A percentile compares a stretch with the other conserved stretches of the same genome.
Conservation (phyloP, 306 rosid genomes). For the Argentina anserina region DNA sequence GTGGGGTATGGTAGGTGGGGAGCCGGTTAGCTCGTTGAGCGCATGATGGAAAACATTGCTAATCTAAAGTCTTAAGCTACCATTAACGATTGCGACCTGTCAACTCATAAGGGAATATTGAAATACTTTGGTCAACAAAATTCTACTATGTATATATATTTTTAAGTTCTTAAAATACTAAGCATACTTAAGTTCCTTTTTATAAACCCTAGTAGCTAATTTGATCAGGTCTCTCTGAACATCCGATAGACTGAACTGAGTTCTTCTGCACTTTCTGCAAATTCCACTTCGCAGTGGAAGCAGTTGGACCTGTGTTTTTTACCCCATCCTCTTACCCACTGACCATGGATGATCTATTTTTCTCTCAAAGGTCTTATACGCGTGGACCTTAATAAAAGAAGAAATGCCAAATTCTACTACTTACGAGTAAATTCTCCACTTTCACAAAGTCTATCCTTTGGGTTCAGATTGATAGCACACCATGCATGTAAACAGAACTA, state of each 20-base stretch:
- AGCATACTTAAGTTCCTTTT: neutral
- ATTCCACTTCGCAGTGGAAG: slow-evolving; percentile 67
- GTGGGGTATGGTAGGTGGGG: slow-evolving; percentile 67
- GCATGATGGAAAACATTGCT: slow-evolving; percentile 28
- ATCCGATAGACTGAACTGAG: slow-evolving; percentile 14
- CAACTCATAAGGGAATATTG: neutral
- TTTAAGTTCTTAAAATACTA: neutral
- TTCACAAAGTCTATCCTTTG: slow-evolving; percentile 6
- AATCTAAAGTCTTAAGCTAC: slow-evolving; percentile 32
- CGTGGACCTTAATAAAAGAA: slow-evolving; percentile 64
- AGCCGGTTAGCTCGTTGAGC: slow-evolving; percentile 61
- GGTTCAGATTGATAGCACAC: slow-evolving; percentile 28
- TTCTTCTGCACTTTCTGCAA: slow-evolving; percentile 35
- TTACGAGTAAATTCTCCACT: slow-evolving; percentile 37
- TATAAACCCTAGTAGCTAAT: neutral
- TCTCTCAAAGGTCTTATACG: slow-evolving; percentile 45
- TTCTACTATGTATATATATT: neutral
- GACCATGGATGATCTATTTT: neutral
- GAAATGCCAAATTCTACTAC: slow-evolving; percentile 13
- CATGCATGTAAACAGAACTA: neutral
- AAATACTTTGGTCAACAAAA: neutral
- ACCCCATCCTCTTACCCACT: slow-evolving; percentile 8
- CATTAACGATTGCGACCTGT: slow-evolving; percentile 26
- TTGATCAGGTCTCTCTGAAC: neutral
- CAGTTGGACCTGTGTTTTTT: slow-evolving; percentile 49